These are phyloP conservation scores for Penicillium aurantiogriseum DNA, from an alignment of 2,329 filamentous ascomycete genomes.

Conservation along the genomic window DNA sequence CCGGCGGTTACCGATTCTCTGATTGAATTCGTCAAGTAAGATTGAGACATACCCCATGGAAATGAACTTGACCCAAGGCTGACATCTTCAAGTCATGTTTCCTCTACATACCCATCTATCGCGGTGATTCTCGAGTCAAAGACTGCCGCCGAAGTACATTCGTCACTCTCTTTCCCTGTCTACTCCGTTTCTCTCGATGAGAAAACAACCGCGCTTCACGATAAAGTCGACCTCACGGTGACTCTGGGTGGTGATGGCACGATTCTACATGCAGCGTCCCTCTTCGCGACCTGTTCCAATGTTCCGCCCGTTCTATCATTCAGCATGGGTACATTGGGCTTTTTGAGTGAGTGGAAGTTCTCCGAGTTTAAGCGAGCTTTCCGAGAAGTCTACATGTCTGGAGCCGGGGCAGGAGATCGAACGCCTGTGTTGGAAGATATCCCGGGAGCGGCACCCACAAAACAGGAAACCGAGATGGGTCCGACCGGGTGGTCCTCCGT, in stretches of 20 bases:
- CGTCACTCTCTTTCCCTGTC: conserved; percentile 69
- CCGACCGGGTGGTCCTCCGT: conserved; percentile 67
- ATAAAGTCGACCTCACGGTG: conserved; percentile 82
- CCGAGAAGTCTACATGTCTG: conserved; percentile 86
- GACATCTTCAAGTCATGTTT: conserved; percentile 66
- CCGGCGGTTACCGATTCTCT: conserved; percentile 56
- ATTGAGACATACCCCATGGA: background rate
- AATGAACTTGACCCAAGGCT: background rate
- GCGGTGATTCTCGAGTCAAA: conserved; percentile 80
- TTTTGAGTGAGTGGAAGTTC: conserved; percentile 96
- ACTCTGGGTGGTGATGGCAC: conserved; percentile 94
- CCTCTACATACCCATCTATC: conserved; percentile 73
- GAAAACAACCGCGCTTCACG: conserved; percentile 56
- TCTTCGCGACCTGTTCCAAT: conserved; percentile 76
- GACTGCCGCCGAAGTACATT: conserved; percentile 70
- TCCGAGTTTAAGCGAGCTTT: conserved; percentile 88
- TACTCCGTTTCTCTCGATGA: conserved; percentile 51
- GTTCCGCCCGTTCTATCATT: conserved; percentile 93
- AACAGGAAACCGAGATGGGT: conserved; percentile 31
- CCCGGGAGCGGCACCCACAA: conserved; percentile 31
- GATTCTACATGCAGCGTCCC: conserved; percentile 77
- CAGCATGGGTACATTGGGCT: conserved; percentile 94
- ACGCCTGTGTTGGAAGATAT: conserved; percentile 45
- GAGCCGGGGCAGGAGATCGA: conserved; percentile 53
- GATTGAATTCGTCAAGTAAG: conserved; percentile 56